phyloP scores from a whole-genome alignment of 2,329 filamentous ascomycete genomes.

The Mollisiaceae sp. region DNA sequence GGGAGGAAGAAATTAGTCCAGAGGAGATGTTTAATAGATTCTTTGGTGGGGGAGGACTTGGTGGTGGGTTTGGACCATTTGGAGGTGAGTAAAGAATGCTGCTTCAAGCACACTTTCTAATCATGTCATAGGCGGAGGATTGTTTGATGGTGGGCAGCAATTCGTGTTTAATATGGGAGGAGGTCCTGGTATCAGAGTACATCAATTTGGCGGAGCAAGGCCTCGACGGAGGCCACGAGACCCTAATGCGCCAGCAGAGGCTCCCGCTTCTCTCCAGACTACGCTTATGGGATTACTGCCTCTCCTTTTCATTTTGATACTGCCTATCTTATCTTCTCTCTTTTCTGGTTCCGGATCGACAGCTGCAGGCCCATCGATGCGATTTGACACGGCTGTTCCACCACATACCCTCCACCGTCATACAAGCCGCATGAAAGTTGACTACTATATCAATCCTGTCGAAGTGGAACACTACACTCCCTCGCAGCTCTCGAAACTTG shows the following conservation, averaged over 20 bases:
- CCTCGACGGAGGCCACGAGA: constrained; percentile 78
- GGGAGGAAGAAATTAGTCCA: constrained; percentile 90
- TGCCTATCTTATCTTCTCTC: constrained; percentile 81
- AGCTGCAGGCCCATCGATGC: constrained; percentile 69
- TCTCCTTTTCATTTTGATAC: constrained; percentile 85
- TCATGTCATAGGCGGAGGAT: constrained; percentile 45
- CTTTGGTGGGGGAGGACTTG: constrained; percentile 73
- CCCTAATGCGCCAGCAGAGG: constrained; percentile 56
- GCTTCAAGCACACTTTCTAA: constrained; percentile 25
- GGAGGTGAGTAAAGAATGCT: constrained; percentile 52
- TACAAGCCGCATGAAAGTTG: constrained; percentile 72
- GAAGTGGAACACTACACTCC: constrained; percentile 75
- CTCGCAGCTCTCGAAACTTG: constrained; percentile 74
- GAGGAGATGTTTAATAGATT: constrained; percentile 98
- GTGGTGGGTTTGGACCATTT: constrained; percentile 67
- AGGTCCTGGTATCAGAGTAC: constrained; percentile 88
- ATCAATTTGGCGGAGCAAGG: constrained; percentile 86
- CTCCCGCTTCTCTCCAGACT: constrained; percentile 53
- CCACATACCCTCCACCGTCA: constrained; percentile 77
- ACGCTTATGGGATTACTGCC: constrained; percentile 80
- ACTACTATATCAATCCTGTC: constrained; percentile 83
- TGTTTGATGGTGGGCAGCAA: constrained; percentile 79
- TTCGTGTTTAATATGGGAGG: constrained; percentile 97
- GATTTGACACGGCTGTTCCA: constrained; percentile 72
- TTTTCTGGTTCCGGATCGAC: constrained; percentile 63